A percentile compares a stretch with the other conserved stretches of the same genome.
phyloP scores from a whole-genome alignment of 805 yeast genomes.

The Saccharomycopsis synnaedendra region DNA sequence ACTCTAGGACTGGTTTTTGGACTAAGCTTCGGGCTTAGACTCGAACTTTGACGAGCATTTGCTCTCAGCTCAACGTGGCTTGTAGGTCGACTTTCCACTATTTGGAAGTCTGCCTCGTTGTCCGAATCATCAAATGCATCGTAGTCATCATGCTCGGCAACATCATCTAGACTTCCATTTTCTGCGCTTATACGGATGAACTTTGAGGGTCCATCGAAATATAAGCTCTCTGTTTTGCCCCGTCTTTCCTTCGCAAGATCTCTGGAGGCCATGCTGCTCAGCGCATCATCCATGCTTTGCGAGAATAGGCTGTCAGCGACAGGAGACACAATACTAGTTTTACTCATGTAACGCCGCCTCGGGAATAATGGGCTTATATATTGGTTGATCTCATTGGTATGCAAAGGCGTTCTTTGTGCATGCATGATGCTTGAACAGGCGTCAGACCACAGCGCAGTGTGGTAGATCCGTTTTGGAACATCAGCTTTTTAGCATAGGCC shows the following conservation, averaged over 20 bases:
- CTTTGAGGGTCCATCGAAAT: constrained; percentile 13
- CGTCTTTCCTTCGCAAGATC: not conserved
- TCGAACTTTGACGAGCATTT: not conserved
- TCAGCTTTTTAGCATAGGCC: no score
- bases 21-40: not conserved
- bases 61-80: not conserved
- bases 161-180: not conserved
- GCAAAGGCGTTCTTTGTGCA: no score
- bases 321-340: no score
- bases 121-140: not conserved
- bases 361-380: no score
- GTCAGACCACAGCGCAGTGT: no score
- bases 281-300: no score
- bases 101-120: not conserved
- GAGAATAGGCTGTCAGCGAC: no score
- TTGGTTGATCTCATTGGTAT: no score
- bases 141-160: not conserved
- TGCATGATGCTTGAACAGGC: no score
- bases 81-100: not conserved
- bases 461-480: no score
- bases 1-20: not conserved
- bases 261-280: no score
- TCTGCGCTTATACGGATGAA: constrained; percentile 3
- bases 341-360: no score
- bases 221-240: constrained; percentile 6